A percentile compares a stretch with the other conserved stretches of the same genome.
Evolutionary conservation across 179 eudicot species (phyloP).

Genomic region (Patellifolia procumbens): DNA sequence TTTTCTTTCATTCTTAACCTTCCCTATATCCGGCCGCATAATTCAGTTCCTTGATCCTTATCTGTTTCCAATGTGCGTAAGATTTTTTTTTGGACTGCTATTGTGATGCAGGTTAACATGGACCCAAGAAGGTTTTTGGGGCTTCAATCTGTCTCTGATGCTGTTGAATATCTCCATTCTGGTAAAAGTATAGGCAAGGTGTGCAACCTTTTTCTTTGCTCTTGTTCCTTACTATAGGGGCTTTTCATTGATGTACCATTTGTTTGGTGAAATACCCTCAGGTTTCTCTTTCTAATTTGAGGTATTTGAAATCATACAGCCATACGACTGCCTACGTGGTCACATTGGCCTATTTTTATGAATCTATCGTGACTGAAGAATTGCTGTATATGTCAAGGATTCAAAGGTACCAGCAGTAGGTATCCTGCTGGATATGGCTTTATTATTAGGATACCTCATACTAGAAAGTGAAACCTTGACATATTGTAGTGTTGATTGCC

Average conservation of each 20-base stretch:
- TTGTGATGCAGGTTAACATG: conserved; percentile 54
- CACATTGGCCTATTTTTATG: background rate
- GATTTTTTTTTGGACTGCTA: conserved; percentile 7
- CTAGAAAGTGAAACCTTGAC: background rate
- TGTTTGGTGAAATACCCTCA: background rate
- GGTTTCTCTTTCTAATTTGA: background rate
- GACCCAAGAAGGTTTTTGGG: conserved; percentile 82
- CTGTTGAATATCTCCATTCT: conserved; percentile 96
- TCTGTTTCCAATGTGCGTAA: background rate
- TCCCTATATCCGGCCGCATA: too few species aligned
- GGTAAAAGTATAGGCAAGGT: conserved; percentile 98
- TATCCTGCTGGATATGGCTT: background rate
- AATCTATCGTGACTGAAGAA: background rate
- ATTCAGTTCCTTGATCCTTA: background rate
- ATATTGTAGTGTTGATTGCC: background rate
- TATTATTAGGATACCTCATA: background rate
- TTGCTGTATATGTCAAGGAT: background rate
- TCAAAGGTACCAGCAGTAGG: background rate
- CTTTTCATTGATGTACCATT: background rate
- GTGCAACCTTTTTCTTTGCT: conserved; percentile 6
- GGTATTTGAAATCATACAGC: background rate
- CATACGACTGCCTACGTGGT: background rate
- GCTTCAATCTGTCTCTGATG: conserved; percentile 86
- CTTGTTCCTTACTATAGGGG: background rate
- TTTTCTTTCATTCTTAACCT: too few species aligned